phyloP scores from a whole-genome alignment of 1,139 yeast genomes.

The Yamadazyma blattariae region DNA sequence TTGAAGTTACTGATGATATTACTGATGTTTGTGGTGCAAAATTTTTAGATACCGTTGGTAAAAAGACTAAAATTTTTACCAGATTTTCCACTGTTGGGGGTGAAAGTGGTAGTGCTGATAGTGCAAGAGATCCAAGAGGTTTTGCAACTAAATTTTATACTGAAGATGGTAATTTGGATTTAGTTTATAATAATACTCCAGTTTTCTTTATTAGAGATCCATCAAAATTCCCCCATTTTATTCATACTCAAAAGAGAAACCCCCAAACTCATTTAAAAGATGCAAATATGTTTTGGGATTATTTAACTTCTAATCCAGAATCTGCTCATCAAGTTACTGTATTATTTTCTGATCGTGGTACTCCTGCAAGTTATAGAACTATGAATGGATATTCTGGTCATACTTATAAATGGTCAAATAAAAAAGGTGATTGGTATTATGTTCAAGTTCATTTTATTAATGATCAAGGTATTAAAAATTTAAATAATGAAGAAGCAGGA shows the following conservation, averaged over 20 bases:
- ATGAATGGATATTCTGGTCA: conserved; percentile 69
- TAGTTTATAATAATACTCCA: conserved; percentile 83
- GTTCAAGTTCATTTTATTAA: conserved; percentile 56
- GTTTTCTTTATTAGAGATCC: conserved; percentile 80
- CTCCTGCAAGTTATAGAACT: conserved; percentile 53
- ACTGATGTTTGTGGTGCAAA: conserved; percentile 63
- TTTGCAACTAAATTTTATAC: conserved; percentile 75
- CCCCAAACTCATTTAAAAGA: conserved; percentile 76
- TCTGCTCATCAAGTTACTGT: conserved; percentile 56
- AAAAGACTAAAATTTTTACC: conserved; percentile 63
- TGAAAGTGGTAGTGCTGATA: conserved; percentile 72
- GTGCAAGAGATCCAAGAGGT: conserved; percentile 84
- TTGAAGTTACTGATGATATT: conserved; percentile 75
- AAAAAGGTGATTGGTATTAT: conserved; percentile 56
- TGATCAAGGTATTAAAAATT: conserved; percentile 53
- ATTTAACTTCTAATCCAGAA: conserved; percentile 53
- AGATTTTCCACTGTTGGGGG: conserved; percentile 86
- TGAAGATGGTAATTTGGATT: conserved; percentile 77
- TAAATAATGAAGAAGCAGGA: conserved; percentile 54
- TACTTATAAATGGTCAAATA: conserved; percentile 58
- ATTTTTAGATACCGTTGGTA: conserved; percentile 63
- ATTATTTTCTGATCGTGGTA: conserved; percentile 59
- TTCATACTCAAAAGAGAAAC: conserved; percentile 73
- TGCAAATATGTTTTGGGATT: conserved; percentile 67
- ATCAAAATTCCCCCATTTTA: conserved; percentile 75